Evolutionary conservation across 2,329 filamentous ascomycete species (phyloP).

Genomic region (Parascedosporium putredinis): DNA sequence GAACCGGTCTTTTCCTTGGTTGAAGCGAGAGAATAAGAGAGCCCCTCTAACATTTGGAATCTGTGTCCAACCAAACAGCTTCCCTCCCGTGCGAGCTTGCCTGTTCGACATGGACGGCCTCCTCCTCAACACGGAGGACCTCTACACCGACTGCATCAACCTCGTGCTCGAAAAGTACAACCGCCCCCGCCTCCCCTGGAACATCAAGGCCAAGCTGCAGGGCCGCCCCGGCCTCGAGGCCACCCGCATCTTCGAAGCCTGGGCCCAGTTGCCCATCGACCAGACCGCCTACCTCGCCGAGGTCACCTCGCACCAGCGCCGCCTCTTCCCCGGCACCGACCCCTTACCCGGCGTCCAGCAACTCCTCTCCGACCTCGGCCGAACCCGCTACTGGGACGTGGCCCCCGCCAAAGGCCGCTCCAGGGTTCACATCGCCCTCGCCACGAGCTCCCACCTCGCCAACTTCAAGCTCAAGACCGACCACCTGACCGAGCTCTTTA

Average conservation of each 20-base stretch:
- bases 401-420: conserved; percentile 19
- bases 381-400: conserved; percentile 39
- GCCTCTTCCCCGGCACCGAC: conserved; percentile 63
- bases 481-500: conserved; percentile 48
- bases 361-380: conserved; percentile 51
- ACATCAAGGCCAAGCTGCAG: conserved; percentile 78
- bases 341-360: conserved; percentile 68
- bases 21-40: no score
- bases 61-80: conserved; percentile 40
- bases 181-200: conserved; percentile 74
- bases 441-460: conserved; percentile 61
- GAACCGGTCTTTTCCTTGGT: no score
- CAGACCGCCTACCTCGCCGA: conserved; percentile 54
- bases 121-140: conserved; percentile 84
- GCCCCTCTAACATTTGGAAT: no score
- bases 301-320: conserved; percentile 52
- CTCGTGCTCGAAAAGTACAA: conserved; percentile 65
- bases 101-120: conserved; percentile 99
- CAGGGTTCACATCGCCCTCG: conserved; percentile 80
- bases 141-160: conserved; percentile 79
- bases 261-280: conserved; percentile 76
- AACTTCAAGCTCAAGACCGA: conserved; percentile 72
- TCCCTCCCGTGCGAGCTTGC: conserved; percentile 76
- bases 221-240: conserved; percentile 45
- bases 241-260: conserved; percentile 53